These are phyloP conservation scores for Hemisphaericaspora xylanilytica DNA, from an alignment of 1,139 yeast genomes.

Conservation along the genomic window DNA sequence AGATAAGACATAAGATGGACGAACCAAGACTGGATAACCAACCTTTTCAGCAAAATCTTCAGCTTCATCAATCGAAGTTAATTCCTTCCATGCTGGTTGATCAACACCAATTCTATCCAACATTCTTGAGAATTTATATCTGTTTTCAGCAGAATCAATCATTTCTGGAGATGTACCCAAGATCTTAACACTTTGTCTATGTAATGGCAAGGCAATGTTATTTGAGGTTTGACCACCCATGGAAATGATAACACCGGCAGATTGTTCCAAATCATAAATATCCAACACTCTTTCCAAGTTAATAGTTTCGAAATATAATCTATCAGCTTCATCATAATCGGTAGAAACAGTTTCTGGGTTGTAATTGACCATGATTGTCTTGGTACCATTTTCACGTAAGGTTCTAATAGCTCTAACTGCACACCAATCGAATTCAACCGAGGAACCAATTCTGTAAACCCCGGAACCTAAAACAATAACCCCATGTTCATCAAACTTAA, in stretches of 20 bases:
- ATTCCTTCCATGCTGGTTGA: conserved; percentile 99
- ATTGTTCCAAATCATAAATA: conserved; percentile 88
- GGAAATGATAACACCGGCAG: conserved; percentile 90
- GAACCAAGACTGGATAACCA: conserved; percentile 91
- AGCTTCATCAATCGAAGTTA: conserved; percentile 91
- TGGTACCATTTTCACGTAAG: conserved; percentile 78
- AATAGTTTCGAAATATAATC: conserved; percentile 94
- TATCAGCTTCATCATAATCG: conserved; percentile 97
- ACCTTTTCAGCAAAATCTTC: conserved; percentile 89
- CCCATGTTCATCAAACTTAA: conserved; percentile 80
- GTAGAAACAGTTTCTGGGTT: conserved; percentile 99
- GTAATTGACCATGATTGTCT: conserved; percentile 96
- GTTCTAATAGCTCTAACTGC: conserved; percentile 96
- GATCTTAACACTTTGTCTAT: conserved; percentile 93
- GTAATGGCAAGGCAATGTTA: conserved; percentile 90
- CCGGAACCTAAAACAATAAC: conserved; percentile 91
- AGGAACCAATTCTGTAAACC: conserved; percentile 92
- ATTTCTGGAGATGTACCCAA: conserved; percentile 97
- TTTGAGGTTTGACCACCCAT: conserved; percentile 99
- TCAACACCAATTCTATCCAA: conserved; percentile 95
- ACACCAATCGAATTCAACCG: conserved; percentile 96
- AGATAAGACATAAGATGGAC: conserved; percentile 95
- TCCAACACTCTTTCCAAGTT: conserved; percentile 93
- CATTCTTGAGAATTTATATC: conserved; percentile 98
- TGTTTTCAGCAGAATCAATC: conserved; percentile 98